phyloP scores from a whole-genome alignment of 495 filamentous ascomycete genomes.

The Massariosphaeria phaeospora region DNA sequence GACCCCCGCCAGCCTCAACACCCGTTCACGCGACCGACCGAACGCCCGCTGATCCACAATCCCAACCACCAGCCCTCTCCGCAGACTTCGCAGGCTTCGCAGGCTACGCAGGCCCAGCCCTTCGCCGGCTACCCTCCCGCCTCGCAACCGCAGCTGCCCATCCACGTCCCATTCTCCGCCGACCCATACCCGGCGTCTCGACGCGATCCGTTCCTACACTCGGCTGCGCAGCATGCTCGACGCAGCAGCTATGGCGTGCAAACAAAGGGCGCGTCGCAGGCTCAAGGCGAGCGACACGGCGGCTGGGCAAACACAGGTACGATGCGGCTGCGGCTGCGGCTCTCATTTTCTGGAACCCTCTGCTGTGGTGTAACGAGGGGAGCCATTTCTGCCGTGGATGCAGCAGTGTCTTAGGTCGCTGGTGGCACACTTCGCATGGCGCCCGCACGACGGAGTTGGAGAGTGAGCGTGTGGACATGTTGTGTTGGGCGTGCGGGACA shows the following conservation, averaged over 20 bases:
- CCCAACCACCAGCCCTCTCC: slow-evolving; percentile 34
- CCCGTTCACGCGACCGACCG: slow-evolving; percentile 32
- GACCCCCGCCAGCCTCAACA: slow-evolving; percentile 35
- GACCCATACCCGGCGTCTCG: slow-evolving; percentile 39
- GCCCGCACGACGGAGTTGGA: not conserved
- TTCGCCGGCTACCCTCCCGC: slow-evolving; percentile 25
- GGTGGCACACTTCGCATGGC: slow-evolving; percentile 11
- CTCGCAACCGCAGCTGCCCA: slow-evolving; percentile 37
- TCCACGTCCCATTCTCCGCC: slow-evolving; percentile 38
- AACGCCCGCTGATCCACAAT: slow-evolving; percentile 37
- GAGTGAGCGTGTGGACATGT: not conserved
- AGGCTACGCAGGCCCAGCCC: slow-evolving; percentile 2
- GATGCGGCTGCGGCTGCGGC: slow-evolving; percentile 14
- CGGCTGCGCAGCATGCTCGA: slow-evolving; percentile 25
- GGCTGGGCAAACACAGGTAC: slow-evolving; percentile 33
- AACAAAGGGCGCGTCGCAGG: slow-evolving; percentile 3
- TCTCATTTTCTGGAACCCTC: slow-evolving; percentile 3
- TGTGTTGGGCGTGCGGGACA: not conserved
- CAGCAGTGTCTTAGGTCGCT: slow-evolving; percentile 11
- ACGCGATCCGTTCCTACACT: slow-evolving; percentile 40
- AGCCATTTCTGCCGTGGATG: slow-evolving; percentile 12
- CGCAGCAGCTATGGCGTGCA: slow-evolving; percentile 35
- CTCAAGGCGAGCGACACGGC: slow-evolving; percentile 23
- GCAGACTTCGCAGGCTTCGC: slow-evolving; percentile 25
- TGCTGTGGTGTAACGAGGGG: slow-evolving; percentile 7